These are phyloP conservation scores for Calcarisporium arbuscula DNA, from an alignment of 2,329 filamentous ascomycete species.

Conservation along the genomic window DNA sequence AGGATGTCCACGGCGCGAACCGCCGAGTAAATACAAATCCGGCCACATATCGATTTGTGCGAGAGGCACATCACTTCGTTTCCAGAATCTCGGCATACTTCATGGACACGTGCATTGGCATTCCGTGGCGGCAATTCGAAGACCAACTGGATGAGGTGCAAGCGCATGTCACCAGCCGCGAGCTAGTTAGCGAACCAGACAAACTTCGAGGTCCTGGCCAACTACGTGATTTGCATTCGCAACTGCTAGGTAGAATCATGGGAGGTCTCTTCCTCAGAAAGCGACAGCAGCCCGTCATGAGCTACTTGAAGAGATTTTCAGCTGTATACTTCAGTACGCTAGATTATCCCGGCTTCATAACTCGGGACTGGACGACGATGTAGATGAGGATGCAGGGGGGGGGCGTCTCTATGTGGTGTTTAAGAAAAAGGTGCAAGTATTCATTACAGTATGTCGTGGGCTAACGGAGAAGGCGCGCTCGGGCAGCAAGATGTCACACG, in stretches of 20 bases:
- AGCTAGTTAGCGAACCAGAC: conserved; percentile 25
- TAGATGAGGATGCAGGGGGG: conserved; percentile 13
- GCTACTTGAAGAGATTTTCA: conserved; percentile 72
- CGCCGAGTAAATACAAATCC: conserved; percentile 28
- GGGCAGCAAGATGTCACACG: conserved; percentile 21
- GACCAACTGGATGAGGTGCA: conserved; percentile 59
- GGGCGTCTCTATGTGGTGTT: conserved; percentile 57
- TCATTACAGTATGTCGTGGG: conserved; percentile 65
- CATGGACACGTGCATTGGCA: conserved; percentile 68
- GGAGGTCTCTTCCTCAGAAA: conserved; percentile 67
- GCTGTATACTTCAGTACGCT: conserved; percentile 65
- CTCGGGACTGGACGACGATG: conserved; percentile 21
- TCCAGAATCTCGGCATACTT: conserved; percentile 68
- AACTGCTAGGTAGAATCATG: conserved; percentile 69
- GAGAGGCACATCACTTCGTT: conserved; percentile 77
- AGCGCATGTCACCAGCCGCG: conserved; percentile 41
- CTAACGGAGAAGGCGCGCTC: conserved; percentile 56
- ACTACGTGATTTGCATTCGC: conserved; percentile 64
- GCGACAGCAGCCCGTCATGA: conserved; percentile 67
- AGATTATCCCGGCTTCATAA: conserved; percentile 36
- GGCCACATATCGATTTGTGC: conserved; percentile 53
- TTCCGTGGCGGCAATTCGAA: conserved; percentile 68
- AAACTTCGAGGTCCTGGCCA: conserved; percentile 51
- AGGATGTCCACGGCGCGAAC: conserved; percentile 41
- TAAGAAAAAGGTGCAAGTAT: conserved; percentile 65